Evolutionary conservation across 1,284 basidiomycete genomes (phyloP), one percentile per base, ranked within the genome.

Genomic region (Chalciporus piperatoides): DNA sequence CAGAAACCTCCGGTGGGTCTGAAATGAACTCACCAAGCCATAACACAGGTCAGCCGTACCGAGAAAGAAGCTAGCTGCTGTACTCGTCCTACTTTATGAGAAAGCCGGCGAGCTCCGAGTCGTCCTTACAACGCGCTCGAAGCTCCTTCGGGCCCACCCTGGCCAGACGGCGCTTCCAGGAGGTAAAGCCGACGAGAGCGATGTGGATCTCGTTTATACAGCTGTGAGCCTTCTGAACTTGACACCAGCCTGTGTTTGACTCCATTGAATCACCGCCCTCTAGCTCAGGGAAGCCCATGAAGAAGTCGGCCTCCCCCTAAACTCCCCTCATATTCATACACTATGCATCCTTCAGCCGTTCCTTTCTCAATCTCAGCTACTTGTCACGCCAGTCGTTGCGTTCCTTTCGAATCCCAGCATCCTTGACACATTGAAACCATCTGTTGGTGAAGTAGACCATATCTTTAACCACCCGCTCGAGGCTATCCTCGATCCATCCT

Each of bases 81-180:
- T 94, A 0, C 75, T 94, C 2, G 80, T 93, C 3, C 71, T 90
- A 4, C 69, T 95, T 0, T 94, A 83, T 57, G 85, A 92, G 63
- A 70, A 77, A 23, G 74, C 73, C 2, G 83, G 78, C 9, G 67
- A 78, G 40, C 70, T 94, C 3, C 79, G 84, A 11, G 90, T 94
- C 2, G 72, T 94, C 12, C 72, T 94, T 41, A 94, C 92, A 0
- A 94, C 91, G 2, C 78, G 92, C 10, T 88, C 90, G 1, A 90
- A 89, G 67, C 69, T 74, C 4, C 72, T 94, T 19, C 75, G 91
- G 48, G 79, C 83, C 0, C 88, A 91, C 65, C 82, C 88, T 2
- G 87, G 86, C 17, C 84, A 89, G 59, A 88, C 86, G 36, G 90
- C 91, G 2, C 67, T 94, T 0, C 92, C 92, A 0, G 92, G 92